Conservation (phyloP, 805 yeast genomes). For the Saccharomycopsis sp. region DNA sequence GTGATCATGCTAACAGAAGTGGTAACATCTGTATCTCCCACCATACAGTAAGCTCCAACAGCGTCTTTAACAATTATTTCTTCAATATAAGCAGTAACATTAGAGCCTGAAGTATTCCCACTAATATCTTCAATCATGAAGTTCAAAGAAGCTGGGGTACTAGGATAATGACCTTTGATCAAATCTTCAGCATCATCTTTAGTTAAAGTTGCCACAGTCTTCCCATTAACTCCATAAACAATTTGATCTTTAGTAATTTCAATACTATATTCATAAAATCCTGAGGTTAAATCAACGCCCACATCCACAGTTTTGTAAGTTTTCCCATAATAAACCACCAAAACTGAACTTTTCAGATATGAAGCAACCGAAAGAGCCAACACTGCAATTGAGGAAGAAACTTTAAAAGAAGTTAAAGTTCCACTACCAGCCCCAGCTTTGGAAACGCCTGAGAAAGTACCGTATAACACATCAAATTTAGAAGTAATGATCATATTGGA, state of each 20-base stretch:
- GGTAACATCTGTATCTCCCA: constrained; percentile 1
- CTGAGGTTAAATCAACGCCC: constrained; percentile 9
- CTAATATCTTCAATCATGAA: constrained; percentile 12
- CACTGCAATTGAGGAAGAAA: constrained; percentile 11
- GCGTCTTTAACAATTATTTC: constrained; percentile 3
- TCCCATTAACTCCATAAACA: constrained; percentile 11
- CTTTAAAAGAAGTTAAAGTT: constrained; percentile 14
- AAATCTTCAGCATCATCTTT: background rate
- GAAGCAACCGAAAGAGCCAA: constrained; percentile 10
- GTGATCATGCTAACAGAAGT: background rate
- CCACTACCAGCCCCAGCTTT: constrained; percentile 4
- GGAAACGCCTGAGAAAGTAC: background rate
- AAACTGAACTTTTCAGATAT: constrained; percentile 4
- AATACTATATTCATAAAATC: constrained; percentile 9
- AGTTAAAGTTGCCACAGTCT: constrained; percentile 3
- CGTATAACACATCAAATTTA: constrained; percentile 1
- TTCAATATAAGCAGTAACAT: constrained; percentile 4
- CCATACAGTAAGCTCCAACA: constrained; percentile 9
- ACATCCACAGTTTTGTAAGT: background rate
- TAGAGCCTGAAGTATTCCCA: background rate
- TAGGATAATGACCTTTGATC: constrained; percentile 7
- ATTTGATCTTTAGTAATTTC: background rate
- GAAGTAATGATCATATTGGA: background rate
- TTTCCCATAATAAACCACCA: constrained; percentile 4
- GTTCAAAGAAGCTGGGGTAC: constrained; percentile 12